Percentiles rank a stretch among this genome's conserved stretches.
Evolutionary conservation across 1,139 yeast species (phyloP).

Genomic region (Suhomyces choctaworum): DNA sequence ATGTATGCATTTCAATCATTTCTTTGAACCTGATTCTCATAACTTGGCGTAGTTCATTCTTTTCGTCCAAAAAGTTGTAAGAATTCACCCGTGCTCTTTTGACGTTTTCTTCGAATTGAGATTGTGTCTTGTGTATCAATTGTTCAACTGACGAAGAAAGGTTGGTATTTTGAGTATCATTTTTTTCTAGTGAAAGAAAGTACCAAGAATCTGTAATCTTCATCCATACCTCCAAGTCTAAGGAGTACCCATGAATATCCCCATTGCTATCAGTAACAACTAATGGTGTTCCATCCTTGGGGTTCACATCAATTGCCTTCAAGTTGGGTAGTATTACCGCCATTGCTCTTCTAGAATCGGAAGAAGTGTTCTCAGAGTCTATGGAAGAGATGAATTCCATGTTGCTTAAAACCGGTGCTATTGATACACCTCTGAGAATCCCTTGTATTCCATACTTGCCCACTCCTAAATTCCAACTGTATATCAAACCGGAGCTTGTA

Average conservation of each 20-base stretch:
- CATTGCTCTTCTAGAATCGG: conserved; percentile 13
- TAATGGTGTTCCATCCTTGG: conserved; percentile 42
- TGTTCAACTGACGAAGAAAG: conserved; percentile 7
- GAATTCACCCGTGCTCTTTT: conserved; percentile 22
- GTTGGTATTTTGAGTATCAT: conserved; percentile 2
- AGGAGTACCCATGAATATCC: conserved; percentile 44
- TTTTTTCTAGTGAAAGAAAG: conserved; percentile 20
- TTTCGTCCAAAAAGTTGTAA: conserved; percentile 22
- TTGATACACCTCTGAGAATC: conserved; percentile 43
- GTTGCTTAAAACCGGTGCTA: conserved; percentile 52
- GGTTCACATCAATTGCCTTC: conserved; percentile 33
- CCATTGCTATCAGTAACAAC: conserved; percentile 36
- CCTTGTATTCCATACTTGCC: conserved; percentile 22
- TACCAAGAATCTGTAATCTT: conserved; percentile 53
- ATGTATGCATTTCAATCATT: conserved; percentile 6
- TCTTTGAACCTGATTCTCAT: conserved; percentile 29
- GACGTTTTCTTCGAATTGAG: conserved; percentile 24
- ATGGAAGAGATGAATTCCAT: conserved; percentile 14
- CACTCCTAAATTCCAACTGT: conserved; percentile 46
- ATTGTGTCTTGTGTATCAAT: conserved; percentile 16
- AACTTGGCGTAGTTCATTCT: conserved; percentile 21
- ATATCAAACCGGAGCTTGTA: conserved; percentile 49
- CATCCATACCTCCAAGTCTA: conserved; percentile 46
- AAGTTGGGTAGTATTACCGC: conserved; percentile 28
- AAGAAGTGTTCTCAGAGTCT: conserved; percentile 3